A percentile compares a stretch with the other conserved stretches of the same genome.
Conservation (phyloP, 768 basidiomycete genomes). For the Leucogyrophana mollusca region DNA sequence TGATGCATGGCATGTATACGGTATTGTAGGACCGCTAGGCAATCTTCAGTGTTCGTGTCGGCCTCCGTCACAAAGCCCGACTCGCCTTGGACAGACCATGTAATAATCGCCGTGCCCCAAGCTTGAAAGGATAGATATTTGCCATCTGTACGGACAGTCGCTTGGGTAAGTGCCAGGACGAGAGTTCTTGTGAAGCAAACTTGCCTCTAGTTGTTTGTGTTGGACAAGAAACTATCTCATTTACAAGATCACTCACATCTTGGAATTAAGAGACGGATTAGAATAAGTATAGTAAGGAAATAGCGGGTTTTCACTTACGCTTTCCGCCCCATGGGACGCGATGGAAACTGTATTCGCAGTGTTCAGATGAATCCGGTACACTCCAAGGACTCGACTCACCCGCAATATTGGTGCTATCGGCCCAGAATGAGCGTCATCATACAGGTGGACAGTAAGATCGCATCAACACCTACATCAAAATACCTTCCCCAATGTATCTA, state of each 20-base stretch:
- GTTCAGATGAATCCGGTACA: not conserved
- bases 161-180: not conserved
- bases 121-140: constrained; percentile 3
- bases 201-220: not conserved
- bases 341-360: no score
- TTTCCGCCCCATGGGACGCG: no score
- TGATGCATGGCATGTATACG: constrained; percentile 2
- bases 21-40: constrained; percentile 1
- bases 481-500: constrained; percentile 1
- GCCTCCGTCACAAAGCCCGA: not conserved
- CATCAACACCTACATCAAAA: constrained; percentile 1
- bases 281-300: no score
- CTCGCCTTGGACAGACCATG: constrained; percentile 3
- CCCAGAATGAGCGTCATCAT: not conserved
- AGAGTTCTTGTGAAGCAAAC: not conserved
- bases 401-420: not conserved
- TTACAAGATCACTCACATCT: not conserved
- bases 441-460: not conserved
- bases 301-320: no score
- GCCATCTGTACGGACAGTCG: not conserved
- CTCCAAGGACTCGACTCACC: not conserved
- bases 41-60: not conserved
- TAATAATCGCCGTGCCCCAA: constrained; percentile 3
- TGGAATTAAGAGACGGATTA: not conserved
- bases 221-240: not conserved